Evolutionary conservation across 106 monocot species (phyloP).

Genomic region (Acorus gramineus): DNA sequence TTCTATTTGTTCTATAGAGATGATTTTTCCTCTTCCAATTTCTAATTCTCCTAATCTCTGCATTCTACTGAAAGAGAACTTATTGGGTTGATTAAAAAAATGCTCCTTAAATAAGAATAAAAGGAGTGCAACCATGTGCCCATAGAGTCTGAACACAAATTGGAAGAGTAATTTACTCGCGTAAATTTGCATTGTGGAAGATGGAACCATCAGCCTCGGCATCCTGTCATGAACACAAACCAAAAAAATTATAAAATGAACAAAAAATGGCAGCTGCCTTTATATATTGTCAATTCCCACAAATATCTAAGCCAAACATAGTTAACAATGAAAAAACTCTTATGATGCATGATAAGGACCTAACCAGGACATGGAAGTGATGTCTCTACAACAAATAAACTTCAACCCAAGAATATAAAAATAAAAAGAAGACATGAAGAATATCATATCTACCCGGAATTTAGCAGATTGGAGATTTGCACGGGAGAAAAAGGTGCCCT

Average conservation of each 20-base stretch:
- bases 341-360: neutral
- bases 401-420: neutral
- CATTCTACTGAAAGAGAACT: too few species aligned
- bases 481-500: conserved; percentile 52
- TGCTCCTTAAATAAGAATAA: too few species aligned
- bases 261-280: too few species aligned
- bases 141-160: neutral
- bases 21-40: too few species aligned
- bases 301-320: too few species aligned
- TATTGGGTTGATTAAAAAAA: too few species aligned
- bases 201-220: conserved; percentile 58
- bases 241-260: neutral
- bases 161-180: conserved; percentile 70
- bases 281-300: too few species aligned
- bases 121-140: too few species aligned
- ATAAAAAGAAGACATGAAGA: too few species aligned
- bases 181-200: conserved; percentile 80
- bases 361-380: neutral
- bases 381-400: neutral
- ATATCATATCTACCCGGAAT: conserved; percentile 44
- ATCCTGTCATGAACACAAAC: conserved; percentile 42
- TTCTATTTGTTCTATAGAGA: too few species aligned
- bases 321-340: neutral
- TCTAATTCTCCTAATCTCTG: too few species aligned
- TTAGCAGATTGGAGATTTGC: conserved; percentile 81